phyloP scores from a whole-genome alignment of 2,329 filamentous ascomycete genomes.

The Talaromyces sp. region DNA sequence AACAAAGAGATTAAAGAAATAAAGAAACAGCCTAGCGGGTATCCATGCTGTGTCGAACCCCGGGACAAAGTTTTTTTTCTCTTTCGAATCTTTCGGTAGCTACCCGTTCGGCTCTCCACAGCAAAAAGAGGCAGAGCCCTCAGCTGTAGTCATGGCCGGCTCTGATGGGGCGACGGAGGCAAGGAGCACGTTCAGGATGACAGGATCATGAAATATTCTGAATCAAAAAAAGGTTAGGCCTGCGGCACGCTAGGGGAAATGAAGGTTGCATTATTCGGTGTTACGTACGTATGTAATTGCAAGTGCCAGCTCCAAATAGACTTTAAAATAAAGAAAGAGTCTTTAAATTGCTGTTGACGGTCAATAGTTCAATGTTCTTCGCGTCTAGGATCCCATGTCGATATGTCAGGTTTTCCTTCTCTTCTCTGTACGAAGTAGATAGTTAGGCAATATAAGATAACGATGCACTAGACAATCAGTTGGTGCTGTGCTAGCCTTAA shows the following conservation, averaged over 20 bases:
- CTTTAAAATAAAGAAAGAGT: neutral
- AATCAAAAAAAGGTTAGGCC: neutral
- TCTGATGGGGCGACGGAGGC: neutral
- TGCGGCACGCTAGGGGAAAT: constrained; percentile 3
- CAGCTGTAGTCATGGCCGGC: neutral
- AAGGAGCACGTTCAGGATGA: neutral
- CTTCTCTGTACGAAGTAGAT: neutral
- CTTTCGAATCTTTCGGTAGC: neutral
- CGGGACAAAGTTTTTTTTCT: neutral
- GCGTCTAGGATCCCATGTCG: constrained; percentile 1
- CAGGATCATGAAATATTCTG: neutral
- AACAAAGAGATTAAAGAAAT: neutral
- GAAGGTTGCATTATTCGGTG: constrained; percentile 9
- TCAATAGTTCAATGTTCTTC: neutral
- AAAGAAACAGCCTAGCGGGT: neutral
- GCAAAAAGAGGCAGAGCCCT: neutral
- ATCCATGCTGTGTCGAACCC: constrained; percentile 1
- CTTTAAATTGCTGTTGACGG: neutral
- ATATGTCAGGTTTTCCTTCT: neutral
- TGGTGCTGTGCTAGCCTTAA: constrained; percentile 4
- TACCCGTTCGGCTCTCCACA: neutral
- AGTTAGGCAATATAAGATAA: neutral
- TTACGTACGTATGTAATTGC: neutral
- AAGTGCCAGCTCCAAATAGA: neutral
- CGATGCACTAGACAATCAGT: neutral